A percentile compares a stretch with the other conserved stretches of the same genome.
phyloP scores from a whole-genome alignment of 345 rosid species.

The Ricinus communis region DNA sequence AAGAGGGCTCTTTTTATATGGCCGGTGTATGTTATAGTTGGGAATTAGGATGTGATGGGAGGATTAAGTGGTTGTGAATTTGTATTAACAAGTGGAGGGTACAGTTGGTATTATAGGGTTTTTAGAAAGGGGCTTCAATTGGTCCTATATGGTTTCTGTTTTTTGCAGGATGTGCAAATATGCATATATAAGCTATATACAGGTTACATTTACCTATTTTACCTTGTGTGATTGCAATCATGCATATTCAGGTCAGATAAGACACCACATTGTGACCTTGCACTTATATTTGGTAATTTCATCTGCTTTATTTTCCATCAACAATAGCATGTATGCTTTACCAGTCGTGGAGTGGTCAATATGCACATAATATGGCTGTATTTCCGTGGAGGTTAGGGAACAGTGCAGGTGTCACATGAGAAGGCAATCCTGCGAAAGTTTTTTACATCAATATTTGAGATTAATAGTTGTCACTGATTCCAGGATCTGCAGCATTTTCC shows the following conservation, averaged over 20 bases:
- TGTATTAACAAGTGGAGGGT: too few relatives aligned
- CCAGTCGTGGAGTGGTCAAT: too few relatives aligned
- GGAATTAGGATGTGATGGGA: too few relatives aligned
- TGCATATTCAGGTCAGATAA: neutral
- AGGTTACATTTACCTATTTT: neutral
- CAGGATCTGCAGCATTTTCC: slow-evolving; percentile 91
- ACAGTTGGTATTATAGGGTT: too few relatives aligned
- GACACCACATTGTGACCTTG: neutral
- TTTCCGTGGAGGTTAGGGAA: too few relatives aligned
- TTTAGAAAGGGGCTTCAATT: neutral
- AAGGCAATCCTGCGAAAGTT: neutral
- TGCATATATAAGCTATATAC: neutral
- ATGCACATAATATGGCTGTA: too few relatives aligned
- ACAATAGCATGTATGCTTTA: neutral
- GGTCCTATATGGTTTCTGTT: neutral
- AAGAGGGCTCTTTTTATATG: too few relatives aligned
- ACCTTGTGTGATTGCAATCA: neutral
- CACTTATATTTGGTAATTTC: neutral
- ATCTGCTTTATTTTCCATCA: neutral
- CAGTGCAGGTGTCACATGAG: neutral
- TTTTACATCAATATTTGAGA: neutral
- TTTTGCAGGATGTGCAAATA: neutral
- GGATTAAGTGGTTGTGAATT: too few relatives aligned
- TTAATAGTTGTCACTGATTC: neutral
- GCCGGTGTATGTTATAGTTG: too few relatives aligned